Percentiles rank a stretch among this genome's conserved stretches.
Evolutionary conservation across 129 eudicot genomes (phyloP).

Genomic region (Helianthus tuberosus): DNA sequence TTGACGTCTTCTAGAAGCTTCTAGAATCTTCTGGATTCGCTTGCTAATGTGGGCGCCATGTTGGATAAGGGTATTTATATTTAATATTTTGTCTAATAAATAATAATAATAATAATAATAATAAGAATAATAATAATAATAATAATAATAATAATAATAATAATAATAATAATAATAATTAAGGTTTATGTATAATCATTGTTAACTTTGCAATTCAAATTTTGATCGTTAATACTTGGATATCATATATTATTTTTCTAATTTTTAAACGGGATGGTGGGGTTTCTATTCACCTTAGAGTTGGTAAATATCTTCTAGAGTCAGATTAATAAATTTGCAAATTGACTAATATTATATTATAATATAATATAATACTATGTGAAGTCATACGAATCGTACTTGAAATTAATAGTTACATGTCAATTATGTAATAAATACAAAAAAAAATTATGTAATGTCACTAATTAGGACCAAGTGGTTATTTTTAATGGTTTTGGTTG

Average conservation of each 20-base stretch:
- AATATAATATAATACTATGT: neutral
- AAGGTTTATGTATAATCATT: neutral
- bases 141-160: too few relatives aligned
- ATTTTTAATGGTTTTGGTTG: neutral
- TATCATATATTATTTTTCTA: neutral
- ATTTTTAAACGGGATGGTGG: neutral
- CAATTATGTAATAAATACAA: neutral
- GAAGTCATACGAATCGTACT: neutral
- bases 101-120: too few relatives aligned
- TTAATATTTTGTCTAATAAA: too few relatives aligned
- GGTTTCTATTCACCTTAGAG: neutral
- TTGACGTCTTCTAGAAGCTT: too few relatives aligned
- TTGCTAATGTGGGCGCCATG: too few relatives aligned
- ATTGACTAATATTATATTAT: neutral
- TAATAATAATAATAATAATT: neutral
- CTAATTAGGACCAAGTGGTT: neutral
- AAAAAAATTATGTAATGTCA: neutral
- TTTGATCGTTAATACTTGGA: neutral
- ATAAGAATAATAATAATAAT: neutral
- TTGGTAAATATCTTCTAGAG: neutral
- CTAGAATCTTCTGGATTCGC: too few relatives aligned
- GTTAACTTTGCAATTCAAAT: neutral
- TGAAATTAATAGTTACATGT: neutral
- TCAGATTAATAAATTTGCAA: conserved; percentile 9
- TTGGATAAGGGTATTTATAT: too few relatives aligned